phyloP scores from a whole-genome alignment of 495 filamentous ascomycete genomes.

The Physcia stellaris region DNA sequence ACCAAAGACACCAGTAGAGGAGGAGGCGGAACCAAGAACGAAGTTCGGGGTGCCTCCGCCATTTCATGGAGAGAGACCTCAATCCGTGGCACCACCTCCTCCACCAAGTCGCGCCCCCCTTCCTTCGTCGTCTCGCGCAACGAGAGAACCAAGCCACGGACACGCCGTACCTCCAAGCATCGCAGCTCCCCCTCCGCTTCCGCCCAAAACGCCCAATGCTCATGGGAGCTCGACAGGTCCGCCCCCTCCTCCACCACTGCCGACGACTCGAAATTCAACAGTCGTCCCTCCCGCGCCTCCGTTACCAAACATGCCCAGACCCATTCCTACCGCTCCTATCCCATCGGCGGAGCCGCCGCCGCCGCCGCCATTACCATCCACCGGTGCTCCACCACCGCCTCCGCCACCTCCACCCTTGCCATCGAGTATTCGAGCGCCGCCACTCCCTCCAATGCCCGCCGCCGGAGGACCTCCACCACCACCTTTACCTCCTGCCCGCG shows the following conservation, averaged over 20 bases:
- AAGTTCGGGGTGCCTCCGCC: conserved; percentile 73
- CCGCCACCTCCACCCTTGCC: conserved; percentile 23
- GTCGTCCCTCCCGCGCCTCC: conserved; percentile 37
- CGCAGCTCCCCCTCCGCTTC: conserved; percentile 47
- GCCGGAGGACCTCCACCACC: conserved; percentile 29
- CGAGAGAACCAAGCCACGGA: conserved; percentile 30
- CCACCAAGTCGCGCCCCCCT: conserved; percentile 58
- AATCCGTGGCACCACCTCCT: conserved; percentile 50
- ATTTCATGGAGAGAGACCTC: conserved; percentile 55
- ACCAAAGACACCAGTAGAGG: conserved; percentile 73
- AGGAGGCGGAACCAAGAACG: conserved; percentile 31
- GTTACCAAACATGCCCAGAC: conserved; percentile 21
- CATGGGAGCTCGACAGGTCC: conserved; percentile 28
- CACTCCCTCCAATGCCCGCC: conserved; percentile 20
- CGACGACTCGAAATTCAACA: conserved; percentile 27
- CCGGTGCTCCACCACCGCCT: conserved; percentile 21
- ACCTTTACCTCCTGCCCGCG: conserved; percentile 33
- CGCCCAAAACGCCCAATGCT: conserved; percentile 51
- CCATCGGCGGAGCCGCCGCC: conserved; percentile 20
- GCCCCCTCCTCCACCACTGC: conserved; percentile 44
- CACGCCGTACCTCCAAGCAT: conserved; percentile 26
- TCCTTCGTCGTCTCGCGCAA: conserved; percentile 54
- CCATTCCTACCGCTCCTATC: conserved; percentile 30
- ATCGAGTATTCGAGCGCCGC: conserved; percentile 26
- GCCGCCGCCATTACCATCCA: conserved; percentile 16